Conservation (phyloP, 2,329 filamentous ascomycete genomes). For the Fusarium continuum region DNA sequence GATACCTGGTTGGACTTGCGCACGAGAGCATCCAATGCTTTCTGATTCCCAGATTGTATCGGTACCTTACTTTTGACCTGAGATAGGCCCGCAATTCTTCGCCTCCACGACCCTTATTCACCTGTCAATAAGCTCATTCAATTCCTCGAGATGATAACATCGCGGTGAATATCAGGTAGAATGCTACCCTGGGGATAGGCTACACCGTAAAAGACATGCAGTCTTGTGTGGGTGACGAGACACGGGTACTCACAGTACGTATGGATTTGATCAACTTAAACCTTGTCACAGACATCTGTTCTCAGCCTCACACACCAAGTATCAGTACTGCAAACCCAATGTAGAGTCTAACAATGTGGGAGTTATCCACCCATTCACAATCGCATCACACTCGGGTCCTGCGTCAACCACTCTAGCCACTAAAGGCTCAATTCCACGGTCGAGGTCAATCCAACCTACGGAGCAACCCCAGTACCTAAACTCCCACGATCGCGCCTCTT, state of each 20-base stretch:
- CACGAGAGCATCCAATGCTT: constrained; percentile 3
- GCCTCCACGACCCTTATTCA: constrained; percentile 21
- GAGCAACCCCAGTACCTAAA: constrained; percentile 25
- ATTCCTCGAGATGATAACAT: constrained; percentile 15
- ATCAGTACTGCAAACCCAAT: neutral
- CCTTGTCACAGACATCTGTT: neutral
- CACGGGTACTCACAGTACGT: too few relatives aligned
- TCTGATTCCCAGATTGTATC: constrained; percentile 26
- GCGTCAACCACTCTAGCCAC: constrained; percentile 29
- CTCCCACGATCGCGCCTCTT: constrained; percentile 28
- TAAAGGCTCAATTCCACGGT: constrained; percentile 3
- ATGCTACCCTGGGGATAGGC: constrained; percentile 15
- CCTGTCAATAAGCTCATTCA: constrained; percentile 2
- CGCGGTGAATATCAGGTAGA: constrained; percentile 2
- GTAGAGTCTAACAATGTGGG: neutral
- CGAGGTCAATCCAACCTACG: neutral
- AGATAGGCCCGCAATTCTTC: constrained; percentile 9
- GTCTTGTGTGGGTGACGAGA: neutral
- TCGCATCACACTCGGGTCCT: constrained; percentile 8
- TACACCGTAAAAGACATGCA: neutral
- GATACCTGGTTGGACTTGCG: constrained; percentile 25
- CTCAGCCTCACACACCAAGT: neutral
- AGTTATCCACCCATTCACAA: constrained; percentile 17
- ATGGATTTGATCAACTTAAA: constrained; percentile 1
- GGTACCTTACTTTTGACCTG: constrained; percentile 33